Evolutionary conservation across 2,329 filamentous ascomycete genomes (phyloP).

Genomic region (Fusarium robinianum): DNA sequence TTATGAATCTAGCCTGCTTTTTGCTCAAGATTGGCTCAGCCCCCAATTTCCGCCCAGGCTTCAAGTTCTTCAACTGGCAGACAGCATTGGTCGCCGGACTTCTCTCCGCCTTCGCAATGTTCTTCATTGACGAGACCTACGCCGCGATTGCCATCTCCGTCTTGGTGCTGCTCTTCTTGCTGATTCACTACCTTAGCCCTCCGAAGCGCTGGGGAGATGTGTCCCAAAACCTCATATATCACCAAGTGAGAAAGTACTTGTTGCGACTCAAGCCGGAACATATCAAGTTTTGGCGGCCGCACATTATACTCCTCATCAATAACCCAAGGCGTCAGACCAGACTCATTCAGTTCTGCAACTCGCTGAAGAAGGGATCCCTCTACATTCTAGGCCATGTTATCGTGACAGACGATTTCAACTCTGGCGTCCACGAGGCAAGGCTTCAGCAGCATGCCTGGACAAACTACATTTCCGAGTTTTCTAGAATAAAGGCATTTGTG

Average conservation of each 20-base stretch:
- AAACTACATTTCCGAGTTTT: conserved; percentile 80
- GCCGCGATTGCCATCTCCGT: conserved; percentile 75
- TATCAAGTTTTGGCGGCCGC: conserved; percentile 91
- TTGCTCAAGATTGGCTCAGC: conserved; percentile 84
- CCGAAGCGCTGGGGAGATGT: conserved; percentile 92
- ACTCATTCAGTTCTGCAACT: conserved; percentile 89
- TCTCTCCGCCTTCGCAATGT: conserved; percentile 81
- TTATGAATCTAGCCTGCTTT: conserved; percentile 87
- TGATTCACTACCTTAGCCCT: conserved; percentile 84
- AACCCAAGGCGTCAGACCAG: conserved; percentile 80
- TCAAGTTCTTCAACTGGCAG: conserved; percentile 87
- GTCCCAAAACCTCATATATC: conserved; percentile 83
- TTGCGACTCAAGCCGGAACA: conserved; percentile 83
- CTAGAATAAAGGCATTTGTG: conserved; percentile 85
- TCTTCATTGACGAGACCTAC: conserved; percentile 84
- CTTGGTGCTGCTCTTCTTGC: conserved; percentile 74
- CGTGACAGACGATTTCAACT: conserved; percentile 79
- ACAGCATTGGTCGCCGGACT: conserved; percentile 76
- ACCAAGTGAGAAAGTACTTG: conserved; percentile 85
- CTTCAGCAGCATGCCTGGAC: conserved; percentile 82
- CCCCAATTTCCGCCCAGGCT: conserved; percentile 85
- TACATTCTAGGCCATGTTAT: conserved; percentile 90
- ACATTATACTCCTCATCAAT: conserved; percentile 83
- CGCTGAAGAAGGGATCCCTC: conserved; percentile 82
- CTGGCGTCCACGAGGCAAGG: conserved; percentile 78